These are phyloP conservation scores for Bipolaris oryzae DNA, from an alignment of 2,329 filamentous ascomycete genomes.

Conservation along the genomic window DNA sequence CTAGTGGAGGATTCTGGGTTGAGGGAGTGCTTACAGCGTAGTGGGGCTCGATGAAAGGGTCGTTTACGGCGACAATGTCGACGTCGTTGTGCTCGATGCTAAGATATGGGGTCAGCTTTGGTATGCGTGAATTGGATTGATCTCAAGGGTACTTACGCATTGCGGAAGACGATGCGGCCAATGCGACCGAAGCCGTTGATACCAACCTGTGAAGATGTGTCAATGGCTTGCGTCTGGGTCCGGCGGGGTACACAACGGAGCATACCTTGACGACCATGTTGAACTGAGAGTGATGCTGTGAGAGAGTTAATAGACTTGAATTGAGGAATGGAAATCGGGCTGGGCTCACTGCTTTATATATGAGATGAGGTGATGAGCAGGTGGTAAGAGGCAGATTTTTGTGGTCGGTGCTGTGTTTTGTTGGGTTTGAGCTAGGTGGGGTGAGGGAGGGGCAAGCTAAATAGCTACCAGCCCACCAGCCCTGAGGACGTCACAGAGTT, in stretches of 20 bases:
- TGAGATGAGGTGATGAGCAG: conserved; percentile 23
- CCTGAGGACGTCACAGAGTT: conserved; percentile 36
- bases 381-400: conserved; percentile 30
- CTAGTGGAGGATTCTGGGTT: neutral
- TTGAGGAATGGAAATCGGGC: conserved; percentile 11
- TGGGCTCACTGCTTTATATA: conserved; percentile 33
- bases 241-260: conserved; percentile 26
- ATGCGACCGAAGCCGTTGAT: conserved; percentile 99
- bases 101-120: conserved; percentile 31
- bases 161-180: conserved; percentile 98
- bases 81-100: conserved; percentile 85
- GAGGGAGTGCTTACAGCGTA: conserved; percentile 80
- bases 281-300: conserved; percentile 31
- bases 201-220: conserved; percentile 68
- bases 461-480: conserved; percentile 18
- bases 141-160: conserved; percentile 67
- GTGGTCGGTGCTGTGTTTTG: conserved; percentile 31
- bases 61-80: conserved; percentile 95
- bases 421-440: conserved; percentile 39
- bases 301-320: conserved; percentile 22
- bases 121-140: neutral
- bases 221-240: conserved; percentile 26
- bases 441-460: conserved; percentile 38
- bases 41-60: conserved; percentile 97
- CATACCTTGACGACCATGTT: conserved; percentile 58